These are phyloP conservation scores for Dactylis glomerata DNA, from an alignment of 176 grass and related monocot genomes.

Conservation along the genomic window DNA sequence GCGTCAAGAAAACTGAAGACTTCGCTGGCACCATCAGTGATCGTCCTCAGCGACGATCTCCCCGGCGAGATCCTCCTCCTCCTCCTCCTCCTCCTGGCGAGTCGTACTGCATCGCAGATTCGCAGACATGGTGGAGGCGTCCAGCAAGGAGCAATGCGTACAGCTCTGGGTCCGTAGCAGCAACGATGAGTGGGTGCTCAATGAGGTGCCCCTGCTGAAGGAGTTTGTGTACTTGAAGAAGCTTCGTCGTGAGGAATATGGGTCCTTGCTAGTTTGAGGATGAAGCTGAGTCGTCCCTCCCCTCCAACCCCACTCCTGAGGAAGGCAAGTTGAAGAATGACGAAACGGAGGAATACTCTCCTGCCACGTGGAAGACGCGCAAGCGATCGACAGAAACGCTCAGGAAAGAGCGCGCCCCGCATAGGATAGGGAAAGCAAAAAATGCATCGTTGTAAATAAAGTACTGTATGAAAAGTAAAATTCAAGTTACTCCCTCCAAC, in stretches of 20 bases:
- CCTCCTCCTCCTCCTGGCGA: not conserved
- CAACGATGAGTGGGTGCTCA: not conserved
- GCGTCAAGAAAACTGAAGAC: not conserved
- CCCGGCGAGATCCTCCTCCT: not conserved
- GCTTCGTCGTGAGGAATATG: not conserved
- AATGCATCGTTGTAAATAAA: no score
- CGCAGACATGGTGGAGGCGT: not conserved
- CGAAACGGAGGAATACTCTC: no score
- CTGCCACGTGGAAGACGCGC: no score
- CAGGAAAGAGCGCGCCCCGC: no score
- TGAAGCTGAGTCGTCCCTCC: no score
- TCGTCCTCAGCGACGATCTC: not conserved
- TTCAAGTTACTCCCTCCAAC: no score
- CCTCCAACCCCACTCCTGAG: no score
- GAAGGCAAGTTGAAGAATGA: no score
- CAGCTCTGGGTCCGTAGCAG: conserved; percentile 18
- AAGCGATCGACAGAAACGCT: no score
- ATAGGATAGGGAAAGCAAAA: no score
- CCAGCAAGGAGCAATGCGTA: conserved; percentile 19
- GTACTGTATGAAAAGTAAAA: no score
- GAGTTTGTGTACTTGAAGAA: conserved; percentile 9
- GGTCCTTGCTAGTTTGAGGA: no score
- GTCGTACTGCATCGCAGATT: conserved; percentile 24
- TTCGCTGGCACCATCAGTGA: not conserved
- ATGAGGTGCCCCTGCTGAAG: not conserved